Evolutionary conservation across 495 filamentous ascomycete species (phyloP).

Genomic region (Neurospora sp.): DNA sequence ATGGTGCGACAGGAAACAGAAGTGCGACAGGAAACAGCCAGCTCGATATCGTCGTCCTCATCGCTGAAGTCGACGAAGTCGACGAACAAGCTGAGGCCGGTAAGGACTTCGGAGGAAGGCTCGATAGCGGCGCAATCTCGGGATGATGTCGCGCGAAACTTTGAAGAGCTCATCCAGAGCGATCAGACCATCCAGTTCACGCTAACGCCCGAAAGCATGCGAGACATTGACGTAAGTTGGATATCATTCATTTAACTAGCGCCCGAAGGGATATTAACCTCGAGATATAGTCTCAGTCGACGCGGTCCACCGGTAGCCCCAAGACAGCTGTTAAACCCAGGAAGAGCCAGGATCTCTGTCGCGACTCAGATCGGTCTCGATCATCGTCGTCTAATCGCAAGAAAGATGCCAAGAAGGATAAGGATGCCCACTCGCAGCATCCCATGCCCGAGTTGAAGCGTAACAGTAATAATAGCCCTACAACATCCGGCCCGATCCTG

Average conservation of each 20-base stretch:
- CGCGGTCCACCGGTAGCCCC: conserved; percentile 27
- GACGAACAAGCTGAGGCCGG: conserved; percentile 34
- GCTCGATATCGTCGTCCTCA: conserved; percentile 26
- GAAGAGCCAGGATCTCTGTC: conserved; percentile 33
- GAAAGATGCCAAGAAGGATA: conserved; percentile 22
- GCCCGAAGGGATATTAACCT: conserved; percentile 14
- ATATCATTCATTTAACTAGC: neutral
- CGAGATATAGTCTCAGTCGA: conserved; percentile 20
- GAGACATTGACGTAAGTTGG: conserved; percentile 68
- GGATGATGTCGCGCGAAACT: conserved; percentile 38
- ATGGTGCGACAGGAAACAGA: conserved; percentile 3
- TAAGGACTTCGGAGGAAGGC: conserved; percentile 42
- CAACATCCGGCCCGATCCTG: neutral
- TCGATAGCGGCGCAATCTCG: conserved; percentile 20
- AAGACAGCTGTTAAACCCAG: conserved; percentile 21
- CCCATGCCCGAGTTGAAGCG: conserved; percentile 24
- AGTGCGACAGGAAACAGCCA: conserved; percentile 5
- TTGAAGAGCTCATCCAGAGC: conserved; percentile 84
- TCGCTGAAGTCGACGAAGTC: conserved; percentile 31
- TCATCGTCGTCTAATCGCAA: conserved; percentile 26
- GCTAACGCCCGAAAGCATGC: conserved; percentile 79
- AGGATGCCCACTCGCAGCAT: conserved; percentile 30
- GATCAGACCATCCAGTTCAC: conserved; percentile 90
- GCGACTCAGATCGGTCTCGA: conserved; percentile 24
- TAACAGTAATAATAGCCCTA: conserved; percentile 7